These are phyloP conservation scores for Arctium minus DNA, from an alignment of 129 eudicot species.

Conservation along the genomic window DNA sequence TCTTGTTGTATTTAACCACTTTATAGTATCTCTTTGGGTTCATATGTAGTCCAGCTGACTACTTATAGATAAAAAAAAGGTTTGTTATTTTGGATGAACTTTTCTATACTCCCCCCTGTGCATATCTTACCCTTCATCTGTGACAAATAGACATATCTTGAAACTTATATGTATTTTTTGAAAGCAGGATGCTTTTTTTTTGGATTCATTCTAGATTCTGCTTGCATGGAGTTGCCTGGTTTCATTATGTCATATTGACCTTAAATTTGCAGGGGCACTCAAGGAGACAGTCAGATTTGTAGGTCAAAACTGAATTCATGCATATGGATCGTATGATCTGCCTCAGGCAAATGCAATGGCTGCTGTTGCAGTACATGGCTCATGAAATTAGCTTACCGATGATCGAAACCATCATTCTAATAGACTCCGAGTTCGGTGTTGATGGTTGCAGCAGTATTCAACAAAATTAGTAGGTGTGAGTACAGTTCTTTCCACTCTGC, in stretches of 20 bases:
- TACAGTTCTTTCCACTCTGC: background rate
- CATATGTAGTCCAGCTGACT: background rate
- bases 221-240: background rate
- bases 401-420: background rate
- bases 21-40: background rate
- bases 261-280: conserved; percentile 24
- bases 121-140: background rate
- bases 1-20: background rate
- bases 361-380: background rate
- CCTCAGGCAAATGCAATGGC: conserved; percentile 1
- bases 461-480: conserved; percentile 1
- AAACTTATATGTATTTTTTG: background rate
- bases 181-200: conserved; percentile 1
- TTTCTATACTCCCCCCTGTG: background rate
- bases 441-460: background rate
- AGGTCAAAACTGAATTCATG: conserved; percentile 6
- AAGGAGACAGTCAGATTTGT: conserved; percentile 3
- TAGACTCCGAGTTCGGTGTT: background rate
- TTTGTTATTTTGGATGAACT: background rate
- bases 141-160: background rate
- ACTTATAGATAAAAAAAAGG: background rate
- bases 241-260: conserved; percentile 2
- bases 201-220: conserved; percentile 12
- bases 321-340: conserved; percentile 11
- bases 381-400: background rate